Percentiles rank a stretch among this genome's conserved stretches.
Evolutionary conservation across 2,329 filamentous ascomycete genomes (phyloP).

Genomic region (Cercospora sojina): DNA sequence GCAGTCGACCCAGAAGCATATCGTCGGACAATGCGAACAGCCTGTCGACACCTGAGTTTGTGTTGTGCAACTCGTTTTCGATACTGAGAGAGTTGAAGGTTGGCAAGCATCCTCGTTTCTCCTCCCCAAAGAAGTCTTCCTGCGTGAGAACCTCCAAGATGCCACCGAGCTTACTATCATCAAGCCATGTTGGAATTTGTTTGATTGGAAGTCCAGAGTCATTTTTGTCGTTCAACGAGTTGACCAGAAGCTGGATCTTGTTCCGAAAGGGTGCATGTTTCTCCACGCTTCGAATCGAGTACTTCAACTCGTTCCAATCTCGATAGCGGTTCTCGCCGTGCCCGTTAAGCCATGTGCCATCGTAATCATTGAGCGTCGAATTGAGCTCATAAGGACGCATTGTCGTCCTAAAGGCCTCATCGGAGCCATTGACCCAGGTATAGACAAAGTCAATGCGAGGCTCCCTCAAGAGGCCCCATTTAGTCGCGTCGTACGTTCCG

Average conservation of each 20-base stretch:
- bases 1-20: conserved; percentile 5
- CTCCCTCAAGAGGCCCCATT: background rate
- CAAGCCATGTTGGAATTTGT: conserved; percentile 5
- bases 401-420: background rate
- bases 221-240: background rate
- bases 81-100: background rate
- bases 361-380: background rate
- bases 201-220: background rate
- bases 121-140: conserved; percentile 3
- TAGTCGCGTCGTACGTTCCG: background rate
- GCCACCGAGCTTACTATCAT: background rate
- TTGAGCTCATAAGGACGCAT: background rate
- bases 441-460: background rate
- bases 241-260: conserved; percentile 25
- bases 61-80: background rate
- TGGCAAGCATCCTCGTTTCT: background rate
- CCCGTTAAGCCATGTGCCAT: background rate
- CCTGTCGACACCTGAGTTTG: background rate
- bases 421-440: background rate
- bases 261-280: conserved; percentile 10
- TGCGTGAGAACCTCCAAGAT: conserved; percentile 5
- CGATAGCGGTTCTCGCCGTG: conserved; percentile 6
- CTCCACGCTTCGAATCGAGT: conserved; percentile 9
- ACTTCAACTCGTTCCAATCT: conserved; percentile 16
- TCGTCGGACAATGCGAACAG: conserved; percentile 10